Base-by-base conservation (phyloP, 1,284 basidiomycete genomes). In the Malassezia japonica region DNA sequence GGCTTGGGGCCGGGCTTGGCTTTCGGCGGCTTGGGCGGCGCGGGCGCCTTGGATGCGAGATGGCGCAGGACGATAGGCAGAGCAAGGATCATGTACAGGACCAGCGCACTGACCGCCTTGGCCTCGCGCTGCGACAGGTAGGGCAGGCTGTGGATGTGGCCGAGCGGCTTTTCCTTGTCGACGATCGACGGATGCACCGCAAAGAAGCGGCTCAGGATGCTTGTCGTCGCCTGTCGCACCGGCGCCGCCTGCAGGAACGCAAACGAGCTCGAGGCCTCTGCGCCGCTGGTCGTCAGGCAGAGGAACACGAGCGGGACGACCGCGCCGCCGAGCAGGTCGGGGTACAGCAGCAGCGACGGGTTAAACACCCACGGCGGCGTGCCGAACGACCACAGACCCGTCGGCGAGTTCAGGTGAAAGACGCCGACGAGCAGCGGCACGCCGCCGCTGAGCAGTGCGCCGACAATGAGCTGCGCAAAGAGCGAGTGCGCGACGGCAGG, bases 361-460 rank as follows among this genome's bases (percentile, higher is more conserved):
- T 58, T 20, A 4, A 46, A 55, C 4, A 55, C 41, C 65, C 65
- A 68, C 1, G 40, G 5, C 3, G 65, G 65, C 12, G 49, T 60
- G 13, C 55, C 50, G 2, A 63, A 23, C 2, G 41, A 45, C 65
- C 65, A 68, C 27, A 62, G 46, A 2, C 64, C 59, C 0, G 47
- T 36, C 2, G 59, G 44, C n/a, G 63, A 61, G 35, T 64, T 59
- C 28, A 68, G 59, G 15, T 47, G 42, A 40, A 66, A 56, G 3
- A 60, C 37, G 25, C 60, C 59, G 38, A 62, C 59, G n/a, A 68
- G 45, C 3, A 68, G 56, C 1, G 62, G 62, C 0, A 60, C 41
- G 8, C 57, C 65, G 15, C 61, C 65, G 15, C 64, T 57, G 32
- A 68, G 47, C 32, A 64, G 42, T 29, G 57, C 56, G 1, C 62